Evolutionary conservation across 2,329 filamentous ascomycete genomes (phyloP), one percentile per base, ranked within the genome.

Genomic region (Penicillium paneum): DNA sequence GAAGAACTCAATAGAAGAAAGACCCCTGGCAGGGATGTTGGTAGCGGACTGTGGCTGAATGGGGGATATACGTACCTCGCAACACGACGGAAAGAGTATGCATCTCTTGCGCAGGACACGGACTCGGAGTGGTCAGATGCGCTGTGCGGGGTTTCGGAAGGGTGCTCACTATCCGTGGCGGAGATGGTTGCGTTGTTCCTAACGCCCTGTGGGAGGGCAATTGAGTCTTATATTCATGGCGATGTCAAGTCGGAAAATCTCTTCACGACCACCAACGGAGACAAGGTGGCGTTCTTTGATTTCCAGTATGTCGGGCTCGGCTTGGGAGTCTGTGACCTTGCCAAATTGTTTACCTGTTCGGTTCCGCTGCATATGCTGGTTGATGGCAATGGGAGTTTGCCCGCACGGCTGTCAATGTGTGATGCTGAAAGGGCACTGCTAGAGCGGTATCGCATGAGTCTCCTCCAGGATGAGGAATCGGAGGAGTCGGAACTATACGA

Each of bases 181-280:
- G 81, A 86, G 59, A 68, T 79, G 55, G 83, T 78, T 3, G 83
- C 84, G 1, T 57, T 68, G 0, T 76, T 82, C 12, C 70, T 86
- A 12, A 76, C 74, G 0, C 81, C 82, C 0, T 67, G 64, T 5
- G 76, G 76, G 8, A 67, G 76, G 13, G 52, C 71, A 0, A 74
- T 76, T 1, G 77, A 86, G 58, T 85, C 84, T 0, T 76, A 83
- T 15, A 82, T 89, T 8, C 86, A 89, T 62, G 86, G 86, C 8
- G 86, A 89, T 53, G 84, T 88, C 48, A 89, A 89, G 67, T 85
- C 82, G 0, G 85, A 88, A 60, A 89, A 89, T 55, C 76, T 88
- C 7, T 87, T 87, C 63, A 83, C 82, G 0, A 83, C 74, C 0
- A 54, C 64, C 0, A 59, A 66, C 0, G 83, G 81, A 1, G 69